Evolutionary conservation across 495 filamentous ascomycete genomes (phyloP).

Genomic region (Penicillium daleae): DNA sequence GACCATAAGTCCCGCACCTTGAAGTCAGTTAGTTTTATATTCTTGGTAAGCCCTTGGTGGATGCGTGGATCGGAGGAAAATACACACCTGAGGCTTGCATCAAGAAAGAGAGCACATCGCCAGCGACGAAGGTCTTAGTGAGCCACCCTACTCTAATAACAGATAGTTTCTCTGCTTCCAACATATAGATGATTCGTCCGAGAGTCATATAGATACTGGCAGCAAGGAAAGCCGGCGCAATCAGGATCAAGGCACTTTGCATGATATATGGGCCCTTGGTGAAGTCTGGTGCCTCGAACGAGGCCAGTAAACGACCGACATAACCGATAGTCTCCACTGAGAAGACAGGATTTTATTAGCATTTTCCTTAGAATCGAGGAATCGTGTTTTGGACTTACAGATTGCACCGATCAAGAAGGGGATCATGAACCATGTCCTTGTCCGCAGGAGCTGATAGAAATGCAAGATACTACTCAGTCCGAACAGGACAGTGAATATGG

Average conservation of each 20-base stretch:
- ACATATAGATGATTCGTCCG: constrained; percentile 51
- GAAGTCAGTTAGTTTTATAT: neutral
- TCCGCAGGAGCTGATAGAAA: constrained; percentile 46
- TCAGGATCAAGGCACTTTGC: constrained; percentile 54
- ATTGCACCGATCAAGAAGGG: constrained; percentile 57
- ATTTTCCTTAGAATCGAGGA: neutral
- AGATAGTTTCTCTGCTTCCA: constrained; percentile 45
- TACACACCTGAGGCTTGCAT: constrained; percentile 40
- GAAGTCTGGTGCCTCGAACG: constrained; percentile 31
- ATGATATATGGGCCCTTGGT: constrained; percentile 50
- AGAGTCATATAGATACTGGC: constrained; percentile 63
- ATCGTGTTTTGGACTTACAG: constrained; percentile 40
- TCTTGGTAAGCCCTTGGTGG: neutral
- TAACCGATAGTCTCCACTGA: constrained; percentile 50
- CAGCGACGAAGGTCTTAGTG: constrained; percentile 48
- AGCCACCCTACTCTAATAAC: constrained; percentile 47
- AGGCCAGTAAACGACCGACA: constrained; percentile 39
- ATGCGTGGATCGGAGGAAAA: neutral
- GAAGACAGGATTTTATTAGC: neutral
- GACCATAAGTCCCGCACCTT: constrained; percentile 43
- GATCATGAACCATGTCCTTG: constrained; percentile 58
- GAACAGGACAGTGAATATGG: constrained; percentile 58
- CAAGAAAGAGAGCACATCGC: constrained; percentile 48
- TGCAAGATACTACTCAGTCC: constrained; percentile 45
- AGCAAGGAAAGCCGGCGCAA: constrained; percentile 56